Evolutionary conservation across 495 filamentous ascomycete genomes (phyloP), one percentile per base, ranked within the genome.

Genomic region (Copromyces sp.): DNA sequence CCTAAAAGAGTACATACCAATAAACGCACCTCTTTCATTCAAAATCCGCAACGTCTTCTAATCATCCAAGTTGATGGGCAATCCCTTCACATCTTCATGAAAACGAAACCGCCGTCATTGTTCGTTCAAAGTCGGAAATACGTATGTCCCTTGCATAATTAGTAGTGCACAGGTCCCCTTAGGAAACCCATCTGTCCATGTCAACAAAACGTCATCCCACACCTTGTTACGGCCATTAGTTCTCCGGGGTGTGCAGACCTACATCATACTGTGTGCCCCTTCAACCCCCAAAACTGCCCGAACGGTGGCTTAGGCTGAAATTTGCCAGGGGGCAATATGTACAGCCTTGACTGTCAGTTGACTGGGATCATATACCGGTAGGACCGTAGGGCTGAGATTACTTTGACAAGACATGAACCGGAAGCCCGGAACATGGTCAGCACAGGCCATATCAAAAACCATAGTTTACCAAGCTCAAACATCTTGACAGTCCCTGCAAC

Each of bases 41-140:
- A 12, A 71, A 70, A 68, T 44, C 61, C 53, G 70, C 75, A 75
- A 72, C 53, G 24, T 61, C 2, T 17, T 35, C 11, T 35, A 17
- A 17, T 6, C 29, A 17, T 35, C 6, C 7, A 35, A 16, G 2
- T 32, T 1, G 53, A 65, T 24, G 29, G 37, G 14, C 53, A 17
- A 9, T 65, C 53, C 20, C 14, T 35, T 11, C 14, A 16, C 14
- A 35, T 65, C 5, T 14, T 16, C 24, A 35, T 35, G 7, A 35
- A 9, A 65, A 2, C 1, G 6, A 17, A 17, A 59, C 32, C 7
- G 3, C 53, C 29, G 14, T 35, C 29, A 35, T 65, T 35, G 6
- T 17, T 5, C 14, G 8, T 65, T 5, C 47, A 17, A 9, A 32
- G 53, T 35, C 3, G 53, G 14, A 35, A 35, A 2, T 16, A 9